Percentiles rank a stretch among this genome's conserved stretches.
These are phyloP conservation scores for Mycosphaerella sp. DNA, from an alignment of 2,329 filamentous ascomycete species.

Conservation along the genomic window DNA sequence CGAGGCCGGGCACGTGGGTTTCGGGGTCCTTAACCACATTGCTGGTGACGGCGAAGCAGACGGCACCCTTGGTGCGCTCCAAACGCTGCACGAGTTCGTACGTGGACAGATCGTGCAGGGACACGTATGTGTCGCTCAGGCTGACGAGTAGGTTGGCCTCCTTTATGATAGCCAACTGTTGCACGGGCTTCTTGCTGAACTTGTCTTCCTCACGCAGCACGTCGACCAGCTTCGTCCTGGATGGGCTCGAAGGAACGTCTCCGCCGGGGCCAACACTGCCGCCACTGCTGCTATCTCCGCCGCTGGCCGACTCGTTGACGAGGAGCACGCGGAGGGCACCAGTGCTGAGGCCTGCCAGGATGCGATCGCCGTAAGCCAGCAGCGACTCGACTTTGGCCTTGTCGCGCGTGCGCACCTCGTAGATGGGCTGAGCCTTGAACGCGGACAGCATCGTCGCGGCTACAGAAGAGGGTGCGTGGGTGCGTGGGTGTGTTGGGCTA, in stretches of 20 bases:
- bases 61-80: constrained; percentile 77
- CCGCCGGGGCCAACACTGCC: constrained; percentile 17
- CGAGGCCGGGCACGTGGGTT: constrained; percentile 86
- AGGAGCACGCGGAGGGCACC: constrained; percentile 86
- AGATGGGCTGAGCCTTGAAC: constrained; percentile 90
- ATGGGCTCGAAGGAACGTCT: constrained; percentile 33
- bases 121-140: constrained; percentile 82
- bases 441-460: constrained; percentile 64
- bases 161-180: constrained; percentile 92
- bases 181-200: constrained; percentile 83
- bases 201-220: constrained; percentile 87
- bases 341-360: constrained; percentile 86
- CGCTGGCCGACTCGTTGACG: constrained; percentile 60
- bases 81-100: constrained; percentile 78
- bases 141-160: constrained; percentile 89
- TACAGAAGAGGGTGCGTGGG: not conserved
- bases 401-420: constrained; percentile 93
- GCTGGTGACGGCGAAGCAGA: constrained; percentile 85
- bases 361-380: constrained; percentile 82
- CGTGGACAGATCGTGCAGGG: constrained; percentile 79
- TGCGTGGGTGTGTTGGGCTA: constrained; percentile 2
- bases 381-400: constrained; percentile 97
- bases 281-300: constrained; percentile 9
- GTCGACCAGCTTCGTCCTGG: constrained; percentile 56
- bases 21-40: constrained; percentile 87